These are phyloP conservation scores for Cryptococcus sp. DNA, from an alignment of 1,284 basidiomycete species.

Conservation along the genomic window DNA sequence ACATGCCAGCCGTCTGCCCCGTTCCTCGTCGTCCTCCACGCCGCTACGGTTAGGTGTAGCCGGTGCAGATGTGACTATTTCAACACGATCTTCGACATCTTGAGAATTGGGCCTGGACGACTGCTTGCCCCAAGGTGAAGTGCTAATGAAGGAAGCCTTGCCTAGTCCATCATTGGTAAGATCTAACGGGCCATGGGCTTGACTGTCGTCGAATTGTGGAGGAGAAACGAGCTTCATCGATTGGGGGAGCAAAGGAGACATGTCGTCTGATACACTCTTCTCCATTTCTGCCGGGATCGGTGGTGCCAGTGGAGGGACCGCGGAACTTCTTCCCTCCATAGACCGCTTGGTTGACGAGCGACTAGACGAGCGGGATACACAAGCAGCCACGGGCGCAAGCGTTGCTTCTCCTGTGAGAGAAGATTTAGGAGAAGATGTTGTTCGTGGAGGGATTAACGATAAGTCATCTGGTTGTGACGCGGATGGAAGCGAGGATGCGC, in stretches of 20 bases:
- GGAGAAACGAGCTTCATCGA: conserved; percentile 19
- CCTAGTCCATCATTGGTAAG: not conserved
- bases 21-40: conserved; percentile 56
- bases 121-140: conserved; percentile 17
- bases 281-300: conserved; percentile 4
- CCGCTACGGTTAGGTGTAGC: conserved; percentile 6
- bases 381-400: conserved; percentile 1
- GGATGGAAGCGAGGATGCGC: conserved; percentile 15
- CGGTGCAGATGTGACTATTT: conserved; percentile 15
- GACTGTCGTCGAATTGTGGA: conserved; percentile 3
- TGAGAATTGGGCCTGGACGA: conserved; percentile 6
- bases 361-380: conserved; percentile 8
- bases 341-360: conserved; percentile 7
- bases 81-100: conserved; percentile 13
- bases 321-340: not conserved
- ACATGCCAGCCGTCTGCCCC: conserved; percentile 70
- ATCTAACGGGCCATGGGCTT: not conserved
- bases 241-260: conserved; percentile 11
- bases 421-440: conserved; percentile 9
- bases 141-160: conserved; percentile 7
- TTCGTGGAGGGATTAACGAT: conserved; percentile 1
- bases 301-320: not conserved
- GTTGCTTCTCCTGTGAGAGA: conserved; percentile 1
- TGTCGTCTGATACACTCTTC: conserved; percentile 5
- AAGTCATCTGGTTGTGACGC: not conserved